Percentiles rank a stretch among this genome's conserved stretches.
Evolutionary conservation across 2,329 filamentous ascomycete species (phyloP).

Genomic region (Colletotrichum abscissum): DNA sequence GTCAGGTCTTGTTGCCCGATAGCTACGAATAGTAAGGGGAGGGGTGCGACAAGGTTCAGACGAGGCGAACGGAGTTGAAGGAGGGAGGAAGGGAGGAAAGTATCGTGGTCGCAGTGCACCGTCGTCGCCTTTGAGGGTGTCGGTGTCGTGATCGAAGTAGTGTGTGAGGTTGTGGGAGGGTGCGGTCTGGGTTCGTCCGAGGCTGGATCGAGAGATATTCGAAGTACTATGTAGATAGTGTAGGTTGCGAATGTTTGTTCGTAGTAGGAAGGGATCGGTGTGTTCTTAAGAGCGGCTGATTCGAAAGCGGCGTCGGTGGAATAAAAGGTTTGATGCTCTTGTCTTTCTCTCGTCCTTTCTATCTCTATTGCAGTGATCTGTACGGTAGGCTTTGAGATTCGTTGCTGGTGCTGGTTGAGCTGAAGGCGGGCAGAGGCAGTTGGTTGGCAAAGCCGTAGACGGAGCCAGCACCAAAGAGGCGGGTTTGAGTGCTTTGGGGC

Average conservation of each 20-base stretch:
- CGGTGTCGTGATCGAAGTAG: slow-evolving; percentile 13
- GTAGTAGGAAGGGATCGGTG: background rate
- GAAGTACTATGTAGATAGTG: too few relatives aligned
- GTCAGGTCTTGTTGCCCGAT: background rate
- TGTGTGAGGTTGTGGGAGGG: background rate
- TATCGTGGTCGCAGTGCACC: background rate
- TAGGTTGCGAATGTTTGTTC: background rate
- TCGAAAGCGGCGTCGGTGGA: background rate
- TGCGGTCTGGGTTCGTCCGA: background rate
- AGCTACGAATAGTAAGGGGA: background rate
- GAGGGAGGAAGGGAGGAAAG: background rate
- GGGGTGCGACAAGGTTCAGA: slow-evolving; percentile 15
- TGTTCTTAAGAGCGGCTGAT: background rate
- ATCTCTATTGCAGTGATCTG: background rate
- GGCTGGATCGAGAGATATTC: background rate
- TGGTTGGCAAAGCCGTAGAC: background rate
- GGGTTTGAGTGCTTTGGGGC: slow-evolving; percentile 48
- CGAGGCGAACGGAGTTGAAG: background rate
- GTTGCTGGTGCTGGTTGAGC: background rate
- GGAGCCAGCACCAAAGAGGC: slow-evolving; percentile 1
- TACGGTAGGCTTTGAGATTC: background rate
- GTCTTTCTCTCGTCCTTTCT: background rate
- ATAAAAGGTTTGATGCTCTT: background rate
- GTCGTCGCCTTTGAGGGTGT: background rate
- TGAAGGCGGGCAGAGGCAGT: background rate